Evolutionary conservation across 192 early-diverging fungal genomes (phyloP), one percentile per base, ranked within the genome.

Genomic region (Coemansia sp.): DNA sequence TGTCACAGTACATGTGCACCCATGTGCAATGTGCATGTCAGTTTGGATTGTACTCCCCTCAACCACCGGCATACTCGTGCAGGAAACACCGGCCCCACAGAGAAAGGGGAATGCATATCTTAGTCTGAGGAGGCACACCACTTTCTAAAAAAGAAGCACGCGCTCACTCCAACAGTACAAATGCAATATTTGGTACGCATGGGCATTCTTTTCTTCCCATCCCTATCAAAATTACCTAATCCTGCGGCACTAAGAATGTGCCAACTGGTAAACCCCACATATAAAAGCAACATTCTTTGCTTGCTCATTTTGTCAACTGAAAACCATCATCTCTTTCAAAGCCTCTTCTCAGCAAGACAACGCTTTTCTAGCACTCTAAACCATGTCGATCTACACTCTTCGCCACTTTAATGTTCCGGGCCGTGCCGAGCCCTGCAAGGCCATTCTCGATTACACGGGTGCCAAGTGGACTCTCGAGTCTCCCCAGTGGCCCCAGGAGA

Each of bases 401-500:
- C 73, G 73, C 52, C 69, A 76, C 64, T 76, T 76, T 33, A 59
- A 59, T 35, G 25, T 65, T 52, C 39, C 48, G 12, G 73, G 67
- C 14, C 73, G 73, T 21, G 73, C 73, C 33, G 73, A 75, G 16
- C 57, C 56, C 10, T 23, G 18, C 37, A 64, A 61, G 33, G 42
- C 64, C 3, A 58, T 90, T 25, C 84, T 87, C 23, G 66, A 67
- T 7, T 55, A 63, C 61, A 64, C 43, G 26, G 75, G 73, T 20
- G 76, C 69, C 2, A 59, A 76, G 14, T 85, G 73, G 61, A 56
- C 14, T 14, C 56, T 66, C 3, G 56, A 39, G 34, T 20, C 47
- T n/a, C 81, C 70, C 2, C 71, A 75, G 28, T 85, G 84, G 86
- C 70, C 78, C 1, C 39, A 53, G 1, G 69, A 77, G 13, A 84